Conservation (phyloP, 768 basidiomycete species). For the Mrakia blollopis region DNA sequence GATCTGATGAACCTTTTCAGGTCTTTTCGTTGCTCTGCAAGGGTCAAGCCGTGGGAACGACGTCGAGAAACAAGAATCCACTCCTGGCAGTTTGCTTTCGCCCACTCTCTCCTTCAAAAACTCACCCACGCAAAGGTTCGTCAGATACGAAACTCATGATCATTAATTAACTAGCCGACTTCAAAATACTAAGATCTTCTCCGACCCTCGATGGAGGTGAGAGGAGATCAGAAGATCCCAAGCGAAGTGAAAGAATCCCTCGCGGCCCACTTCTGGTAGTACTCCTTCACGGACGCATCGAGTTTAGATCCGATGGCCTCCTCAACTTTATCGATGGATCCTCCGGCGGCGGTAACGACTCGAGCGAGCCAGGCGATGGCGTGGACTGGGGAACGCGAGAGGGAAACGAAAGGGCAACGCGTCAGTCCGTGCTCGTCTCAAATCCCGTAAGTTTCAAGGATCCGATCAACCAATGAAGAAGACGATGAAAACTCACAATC, state of each 20-base stretch:
- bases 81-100: too few relatives aligned
- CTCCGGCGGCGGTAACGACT: constrained; percentile 19
- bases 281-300: not conserved
- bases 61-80: too few relatives aligned
- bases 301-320: constrained; percentile 9
- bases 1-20: not conserved
- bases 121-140: too few relatives aligned
- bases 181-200: too few relatives aligned
- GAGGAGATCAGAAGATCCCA: constrained; percentile 20
- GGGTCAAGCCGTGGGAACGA: too few relatives aligned
- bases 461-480: not conserved
- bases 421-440: not conserved
- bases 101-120: too few relatives aligned
- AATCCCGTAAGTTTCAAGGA: not conserved
- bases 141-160: too few relatives aligned
- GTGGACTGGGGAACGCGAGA: constrained; percentile 6
- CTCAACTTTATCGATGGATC: constrained; percentile 16
- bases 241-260: constrained; percentile 21
- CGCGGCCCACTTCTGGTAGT: constrained; percentile 20
- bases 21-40: too few relatives aligned
- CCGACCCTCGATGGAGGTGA: too few relatives aligned
- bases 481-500: constrained; percentile 18
- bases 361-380: constrained; percentile 31
- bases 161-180: too few relatives aligned
- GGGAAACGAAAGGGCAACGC: not conserved